Conservation (phyloP, 78 protist species). For the Diacronema lutheri region DNA sequence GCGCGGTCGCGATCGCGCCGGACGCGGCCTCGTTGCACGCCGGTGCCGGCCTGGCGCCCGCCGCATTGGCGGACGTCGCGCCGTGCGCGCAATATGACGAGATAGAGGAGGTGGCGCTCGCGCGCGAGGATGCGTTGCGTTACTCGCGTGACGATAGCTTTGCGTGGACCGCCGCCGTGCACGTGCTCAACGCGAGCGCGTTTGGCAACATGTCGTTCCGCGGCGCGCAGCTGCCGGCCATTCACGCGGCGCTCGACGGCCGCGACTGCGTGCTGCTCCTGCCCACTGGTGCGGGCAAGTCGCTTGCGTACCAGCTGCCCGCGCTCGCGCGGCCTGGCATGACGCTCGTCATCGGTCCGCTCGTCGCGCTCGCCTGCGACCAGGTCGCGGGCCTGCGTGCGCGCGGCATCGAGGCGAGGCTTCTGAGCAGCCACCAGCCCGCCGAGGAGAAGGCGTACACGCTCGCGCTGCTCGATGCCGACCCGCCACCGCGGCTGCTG, state of each 20-base stretch:
- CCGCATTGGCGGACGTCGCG: too few relatives aligned
- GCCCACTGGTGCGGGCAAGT: constrained; percentile 99
- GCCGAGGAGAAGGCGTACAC: background rate
- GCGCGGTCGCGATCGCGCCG: too few relatives aligned
- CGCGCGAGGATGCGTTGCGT: too few relatives aligned
- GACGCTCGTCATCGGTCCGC: constrained; percentile 88
- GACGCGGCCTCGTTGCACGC: too few relatives aligned
- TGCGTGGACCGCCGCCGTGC: too few relatives aligned
- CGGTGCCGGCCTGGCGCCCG: too few relatives aligned
- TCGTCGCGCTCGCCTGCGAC: constrained; percentile 95
- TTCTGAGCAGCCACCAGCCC: background rate
- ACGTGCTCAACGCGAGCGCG: background rate
- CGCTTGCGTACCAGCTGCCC: constrained; percentile 86
- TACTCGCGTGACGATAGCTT: too few relatives aligned
- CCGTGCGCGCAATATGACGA: too few relatives aligned
- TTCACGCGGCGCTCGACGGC: background rate
- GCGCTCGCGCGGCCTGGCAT: constrained; percentile 37
- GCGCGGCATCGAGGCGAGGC: background rate
- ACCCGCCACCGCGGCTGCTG: background rate
- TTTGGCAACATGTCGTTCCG: background rate
- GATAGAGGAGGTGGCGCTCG: too few relatives aligned
- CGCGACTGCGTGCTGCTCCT: constrained; percentile 83
- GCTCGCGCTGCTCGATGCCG: background rate
- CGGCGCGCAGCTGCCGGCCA: background rate
- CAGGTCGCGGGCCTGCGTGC: constrained; percentile 63